A percentile compares a stretch with the other conserved stretches of the same genome.
Evolutionary conservation across 2,329 filamentous ascomycete genomes (phyloP).

Genomic region (Zymoseptoria crescenta): DNA sequence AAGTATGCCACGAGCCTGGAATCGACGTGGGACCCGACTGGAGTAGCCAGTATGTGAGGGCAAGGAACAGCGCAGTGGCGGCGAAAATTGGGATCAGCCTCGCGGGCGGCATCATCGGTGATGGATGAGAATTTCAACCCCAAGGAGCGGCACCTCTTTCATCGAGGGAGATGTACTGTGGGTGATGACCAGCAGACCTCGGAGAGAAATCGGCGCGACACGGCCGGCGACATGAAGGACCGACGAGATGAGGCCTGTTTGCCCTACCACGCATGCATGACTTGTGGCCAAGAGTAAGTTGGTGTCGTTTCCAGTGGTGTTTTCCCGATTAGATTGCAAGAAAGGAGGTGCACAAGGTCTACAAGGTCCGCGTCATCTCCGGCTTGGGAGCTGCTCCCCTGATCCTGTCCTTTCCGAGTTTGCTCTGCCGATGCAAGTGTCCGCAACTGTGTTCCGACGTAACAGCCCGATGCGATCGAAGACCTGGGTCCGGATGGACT

Average conservation of each 20-base stretch:
- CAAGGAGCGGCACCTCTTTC: neutral
- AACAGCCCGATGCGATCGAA: no score
- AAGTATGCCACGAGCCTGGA: neutral
- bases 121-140: neutral
- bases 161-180: neutral
- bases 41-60: slow-evolving; percentile 12
- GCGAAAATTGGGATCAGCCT: slow-evolving; percentile 9
- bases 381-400: neutral
- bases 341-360: neutral
- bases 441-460: no score
- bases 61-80: slow-evolving; percentile 10
- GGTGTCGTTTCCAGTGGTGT: no score
- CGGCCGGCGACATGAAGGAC: no score
- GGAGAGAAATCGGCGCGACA: neutral
- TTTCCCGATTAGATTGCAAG: neutral
- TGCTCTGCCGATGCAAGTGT: neutral
- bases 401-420: neutral
- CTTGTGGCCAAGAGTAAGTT: neutral
- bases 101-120: slow-evolving; percentile 4
- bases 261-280: neutral
- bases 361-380: neutral
- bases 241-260: neutral
- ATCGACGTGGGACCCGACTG: neutral
- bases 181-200: neutral
- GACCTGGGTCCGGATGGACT: neutral